Evolutionary conservation across 768 basidiomycete species (phyloP).

Genomic region (Rossbeevera mucosa): DNA sequence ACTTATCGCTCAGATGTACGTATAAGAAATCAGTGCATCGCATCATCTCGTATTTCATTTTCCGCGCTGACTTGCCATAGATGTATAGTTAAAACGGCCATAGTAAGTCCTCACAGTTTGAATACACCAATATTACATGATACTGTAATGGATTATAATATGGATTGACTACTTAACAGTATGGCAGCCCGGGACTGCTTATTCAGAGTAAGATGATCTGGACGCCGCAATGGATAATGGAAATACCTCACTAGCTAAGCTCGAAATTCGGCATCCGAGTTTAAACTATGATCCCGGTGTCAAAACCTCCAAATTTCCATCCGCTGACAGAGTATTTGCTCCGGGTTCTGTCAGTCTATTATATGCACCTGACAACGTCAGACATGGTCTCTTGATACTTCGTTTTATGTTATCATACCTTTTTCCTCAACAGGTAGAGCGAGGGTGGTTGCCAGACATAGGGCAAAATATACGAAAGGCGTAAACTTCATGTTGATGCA

Average conservation of each 20-base stretch:
- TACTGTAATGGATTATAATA: neutral
- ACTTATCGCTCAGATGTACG: neutral
- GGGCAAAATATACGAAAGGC: neutral
- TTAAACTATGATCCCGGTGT: neutral
- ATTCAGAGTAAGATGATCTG: neutral
- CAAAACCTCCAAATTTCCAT: neutral
- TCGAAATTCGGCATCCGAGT: neutral
- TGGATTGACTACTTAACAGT: neutral
- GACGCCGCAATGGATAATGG: neutral
- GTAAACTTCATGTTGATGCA: slow-evolving; percentile 1
- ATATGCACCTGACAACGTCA: neutral
- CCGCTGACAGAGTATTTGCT: neutral
- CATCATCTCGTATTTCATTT: neutral
- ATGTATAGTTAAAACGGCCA: too few relatives aligned
- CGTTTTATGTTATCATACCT: neutral
- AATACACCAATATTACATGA: neutral
- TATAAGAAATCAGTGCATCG: neutral
- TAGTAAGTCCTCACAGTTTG: too few relatives aligned
- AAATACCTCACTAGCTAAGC: neutral
- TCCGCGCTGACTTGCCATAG: neutral
- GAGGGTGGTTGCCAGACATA: neutral
- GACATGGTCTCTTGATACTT: neutral
- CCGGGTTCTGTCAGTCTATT: neutral
- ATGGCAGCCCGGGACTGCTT: neutral
- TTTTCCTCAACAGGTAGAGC: neutral